A percentile compares a stretch with the other conserved stretches of the same genome.
phyloP scores from a whole-genome alignment of 768 basidiomycete species.

The Lanmaoa rubissima region DNA sequence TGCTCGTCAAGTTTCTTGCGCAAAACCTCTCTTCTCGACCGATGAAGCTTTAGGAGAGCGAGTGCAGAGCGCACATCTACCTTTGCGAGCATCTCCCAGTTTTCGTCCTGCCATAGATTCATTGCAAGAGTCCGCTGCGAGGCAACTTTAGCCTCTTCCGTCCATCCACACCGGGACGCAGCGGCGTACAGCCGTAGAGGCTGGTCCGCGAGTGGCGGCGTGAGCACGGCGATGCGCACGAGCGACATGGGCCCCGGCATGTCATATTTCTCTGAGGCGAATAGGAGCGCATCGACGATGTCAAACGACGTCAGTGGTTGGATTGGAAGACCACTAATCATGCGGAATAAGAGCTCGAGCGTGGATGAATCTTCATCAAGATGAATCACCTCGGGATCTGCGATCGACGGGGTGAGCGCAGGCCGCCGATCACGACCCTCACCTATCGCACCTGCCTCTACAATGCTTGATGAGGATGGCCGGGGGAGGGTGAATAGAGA shows the following conservation, averaged over 20 bases:
- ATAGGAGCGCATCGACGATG: conserved; percentile 53
- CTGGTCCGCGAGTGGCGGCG: conserved; percentile 47
- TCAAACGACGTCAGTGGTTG: conserved; percentile 50
- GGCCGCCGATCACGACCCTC: neutral
- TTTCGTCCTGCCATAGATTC: conserved; percentile 46
- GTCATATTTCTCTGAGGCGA: conserved; percentile 67
- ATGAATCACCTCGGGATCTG: conserved; percentile 41
- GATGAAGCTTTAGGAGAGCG: conserved; percentile 54
- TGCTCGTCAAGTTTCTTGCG: conserved; percentile 49
- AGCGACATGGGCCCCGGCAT: conserved; percentile 65
- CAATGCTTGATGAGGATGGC: conserved; percentile 1
- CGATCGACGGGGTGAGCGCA: conserved; percentile 10
- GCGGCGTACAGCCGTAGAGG: conserved; percentile 54
- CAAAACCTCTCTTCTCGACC: conserved; percentile 47
- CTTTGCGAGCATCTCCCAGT: conserved; percentile 45
- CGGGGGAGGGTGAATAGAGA: conserved; percentile 60
- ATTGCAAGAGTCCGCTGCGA: conserved; percentile 55
- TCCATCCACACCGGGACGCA: conserved; percentile 60
- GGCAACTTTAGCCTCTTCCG: conserved; percentile 50
- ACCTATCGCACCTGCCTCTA: neutral
- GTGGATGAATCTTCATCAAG: conserved; percentile 56
- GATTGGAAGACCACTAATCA: conserved; percentile 60
- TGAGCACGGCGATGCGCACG: conserved; percentile 55
- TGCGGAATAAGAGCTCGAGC: conserved; percentile 55
- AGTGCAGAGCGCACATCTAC: conserved; percentile 52